phyloP scores from a whole-genome alignment of 306 rosid genomes.

The Malus asiatica region DNA sequence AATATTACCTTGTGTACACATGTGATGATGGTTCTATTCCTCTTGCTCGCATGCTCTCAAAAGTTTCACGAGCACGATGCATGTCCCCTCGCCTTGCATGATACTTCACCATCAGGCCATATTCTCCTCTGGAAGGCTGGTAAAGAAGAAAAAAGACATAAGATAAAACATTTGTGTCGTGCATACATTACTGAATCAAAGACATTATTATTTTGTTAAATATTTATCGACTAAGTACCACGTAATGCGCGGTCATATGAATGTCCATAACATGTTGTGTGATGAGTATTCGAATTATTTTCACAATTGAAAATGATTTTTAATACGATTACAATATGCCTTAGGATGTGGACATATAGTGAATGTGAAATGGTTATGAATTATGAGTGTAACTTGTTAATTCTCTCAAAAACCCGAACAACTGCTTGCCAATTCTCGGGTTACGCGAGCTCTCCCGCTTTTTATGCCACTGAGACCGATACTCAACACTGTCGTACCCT shows the following conservation, averaged over 20 bases:
- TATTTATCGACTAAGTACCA: background rate
- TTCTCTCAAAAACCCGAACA: constrained; percentile 54
- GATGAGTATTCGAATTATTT: background rate
- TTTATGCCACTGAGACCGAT: constrained; percentile 71
- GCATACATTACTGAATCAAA: background rate
- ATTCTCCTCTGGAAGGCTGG: constrained; percentile 94
- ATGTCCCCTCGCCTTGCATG: constrained; percentile 93
- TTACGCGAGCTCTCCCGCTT: constrained; percentile 63
- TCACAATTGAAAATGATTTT: too few relatives aligned
- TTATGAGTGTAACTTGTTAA: constrained; percentile 28
- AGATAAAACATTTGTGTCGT: background rate
- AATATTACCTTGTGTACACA: constrained; percentile 75
- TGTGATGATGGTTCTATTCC: constrained; percentile 91
- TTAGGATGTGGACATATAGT: background rate
- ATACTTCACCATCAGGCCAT: constrained; percentile 85
- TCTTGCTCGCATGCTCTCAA: constrained; percentile 94
- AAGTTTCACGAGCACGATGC: constrained; percentile 87
- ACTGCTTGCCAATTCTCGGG: constrained; percentile 96
- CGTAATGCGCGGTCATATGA: background rate
- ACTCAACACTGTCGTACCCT: constrained; percentile 45
- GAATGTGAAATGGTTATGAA: background rate
- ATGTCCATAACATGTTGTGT: background rate
- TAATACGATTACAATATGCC: background rate
- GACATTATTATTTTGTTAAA: background rate
- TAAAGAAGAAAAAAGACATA: constrained; percentile 17